phyloP scores from a whole-genome alignment of 306 rosid species.

The Astragalus membranaceus region DNA sequence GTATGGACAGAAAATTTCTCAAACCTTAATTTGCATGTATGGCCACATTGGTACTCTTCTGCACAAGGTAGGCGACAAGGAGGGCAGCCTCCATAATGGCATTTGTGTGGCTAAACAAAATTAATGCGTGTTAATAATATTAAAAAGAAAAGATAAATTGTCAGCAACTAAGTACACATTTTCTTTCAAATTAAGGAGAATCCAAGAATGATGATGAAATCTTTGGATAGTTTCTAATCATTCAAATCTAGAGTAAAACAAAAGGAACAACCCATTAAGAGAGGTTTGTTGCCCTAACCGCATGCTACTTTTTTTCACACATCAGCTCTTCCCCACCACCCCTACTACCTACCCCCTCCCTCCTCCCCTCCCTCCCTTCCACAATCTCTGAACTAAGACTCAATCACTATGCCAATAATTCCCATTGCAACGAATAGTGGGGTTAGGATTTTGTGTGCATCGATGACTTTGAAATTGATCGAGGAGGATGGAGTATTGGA shows the following conservation, averaged over 20 bases:
- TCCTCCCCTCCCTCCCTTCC: no score
- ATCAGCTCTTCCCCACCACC: no score
- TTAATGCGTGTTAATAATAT: constrained; percentile 18
- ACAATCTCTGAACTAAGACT: no score
- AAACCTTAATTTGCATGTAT: constrained; percentile 82
- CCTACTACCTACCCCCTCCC: no score
- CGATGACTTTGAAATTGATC: no score
- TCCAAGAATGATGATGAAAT: background rate
- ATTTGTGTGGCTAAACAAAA: constrained; percentile 80
- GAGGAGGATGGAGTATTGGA: no score
- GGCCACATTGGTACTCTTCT: constrained; percentile 80
- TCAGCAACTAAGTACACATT: background rate
- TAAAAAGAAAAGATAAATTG: background rate
- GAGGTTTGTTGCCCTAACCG: no score
- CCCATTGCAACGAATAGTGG: no score
- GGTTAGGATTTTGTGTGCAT: no score
- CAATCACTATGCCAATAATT: no score
- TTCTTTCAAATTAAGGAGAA: constrained; percentile 5
- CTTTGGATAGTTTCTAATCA: background rate
- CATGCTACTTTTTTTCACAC: no score
- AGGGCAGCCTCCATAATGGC: constrained; percentile 94
- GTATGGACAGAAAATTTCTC: constrained; percentile 7
- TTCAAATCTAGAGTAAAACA: background rate
- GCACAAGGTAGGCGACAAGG: constrained; percentile 73
- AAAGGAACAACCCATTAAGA: background rate